Evolutionary conservation across 2,329 filamentous ascomycete species (phyloP).

Genomic region (Neofusicoccum sp.): DNA sequence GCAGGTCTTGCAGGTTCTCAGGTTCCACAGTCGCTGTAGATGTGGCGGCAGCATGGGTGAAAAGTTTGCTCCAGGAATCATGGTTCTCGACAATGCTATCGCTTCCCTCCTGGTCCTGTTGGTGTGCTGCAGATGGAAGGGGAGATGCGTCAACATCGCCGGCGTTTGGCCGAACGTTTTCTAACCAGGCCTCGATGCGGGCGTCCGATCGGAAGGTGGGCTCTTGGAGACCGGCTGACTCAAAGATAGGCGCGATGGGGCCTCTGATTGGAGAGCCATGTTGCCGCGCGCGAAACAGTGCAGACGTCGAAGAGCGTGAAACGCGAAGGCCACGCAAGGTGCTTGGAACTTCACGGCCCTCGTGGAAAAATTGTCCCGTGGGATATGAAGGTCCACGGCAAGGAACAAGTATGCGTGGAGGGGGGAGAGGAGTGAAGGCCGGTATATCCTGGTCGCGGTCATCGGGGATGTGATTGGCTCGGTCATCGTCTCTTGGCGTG

Average conservation of each 20-base stretch:
- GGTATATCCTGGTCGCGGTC: neutral
- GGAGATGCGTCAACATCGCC: neutral
- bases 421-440: slow-evolving; percentile 2
- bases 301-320: neutral
- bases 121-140: neutral
- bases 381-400: neutral
- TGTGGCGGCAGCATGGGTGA: neutral
- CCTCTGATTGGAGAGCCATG: neutral
- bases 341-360: neutral
- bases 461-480: neutral
- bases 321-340: neutral
- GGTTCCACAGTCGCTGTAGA: neutral
- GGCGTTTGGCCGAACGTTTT: neutral
- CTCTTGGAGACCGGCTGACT: neutral
- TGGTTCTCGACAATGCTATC: neutral
- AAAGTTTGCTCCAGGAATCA: neutral
- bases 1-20: neutral
- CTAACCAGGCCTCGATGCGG: neutral
- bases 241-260: neutral
- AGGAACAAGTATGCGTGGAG: neutral
- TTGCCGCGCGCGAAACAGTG: slow-evolving; percentile 12
- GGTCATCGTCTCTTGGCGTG: neutral
- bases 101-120: neutral
- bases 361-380: neutral
- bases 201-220: neutral